Conservation (phyloP, 2,329 filamentous ascomycete genomes). For the Trichoderma sp. region DNA sequence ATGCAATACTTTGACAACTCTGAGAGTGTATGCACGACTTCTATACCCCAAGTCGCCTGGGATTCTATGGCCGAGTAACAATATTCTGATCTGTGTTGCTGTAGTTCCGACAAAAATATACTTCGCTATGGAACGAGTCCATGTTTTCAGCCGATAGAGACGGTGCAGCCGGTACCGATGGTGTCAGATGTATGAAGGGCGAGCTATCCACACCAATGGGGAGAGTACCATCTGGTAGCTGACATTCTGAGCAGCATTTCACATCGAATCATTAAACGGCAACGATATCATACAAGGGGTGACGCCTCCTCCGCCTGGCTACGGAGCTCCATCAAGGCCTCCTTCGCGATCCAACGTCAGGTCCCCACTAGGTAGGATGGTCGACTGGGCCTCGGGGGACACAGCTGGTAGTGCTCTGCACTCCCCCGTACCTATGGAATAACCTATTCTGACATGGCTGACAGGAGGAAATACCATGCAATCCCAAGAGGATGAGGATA, state of each 20-base stretch:
- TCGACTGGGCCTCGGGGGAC: slow-evolving; percentile 46
- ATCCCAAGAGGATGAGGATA: slow-evolving; percentile 53
- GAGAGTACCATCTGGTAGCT: slow-evolving; percentile 19
- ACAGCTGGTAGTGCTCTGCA: slow-evolving; percentile 38
- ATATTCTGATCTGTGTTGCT: slow-evolving; percentile 4
- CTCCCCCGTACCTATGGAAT: slow-evolving; percentile 16
- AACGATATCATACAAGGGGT: slow-evolving; percentile 43
- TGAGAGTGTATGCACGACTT: slow-evolving; percentile 29
- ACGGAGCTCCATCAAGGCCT: slow-evolving; percentile 56
- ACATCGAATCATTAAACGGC: slow-evolving; percentile 53
- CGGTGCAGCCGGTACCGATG: slow-evolving; percentile 41
- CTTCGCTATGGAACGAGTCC: slow-evolving; percentile 51
- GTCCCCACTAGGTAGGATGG: slow-evolving; percentile 54
- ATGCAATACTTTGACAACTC: slow-evolving; percentile 52
- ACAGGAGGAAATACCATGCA: slow-evolving; percentile 37
- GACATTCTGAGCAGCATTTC: slow-evolving; percentile 45
- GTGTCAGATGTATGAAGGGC: slow-evolving; percentile 44
- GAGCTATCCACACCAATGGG: neutral
- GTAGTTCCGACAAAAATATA: slow-evolving; percentile 49
- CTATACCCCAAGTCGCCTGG: neutral
- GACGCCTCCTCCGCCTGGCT: slow-evolving; percentile 40
- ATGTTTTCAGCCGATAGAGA: slow-evolving; percentile 54
- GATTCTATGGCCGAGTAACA: neutral
- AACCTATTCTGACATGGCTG: slow-evolving; percentile 27
- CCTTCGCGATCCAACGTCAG: slow-evolving; percentile 57